Evolutionary conservation across 352 stramenopile genomes (phyloP), one percentile per base, ranked within the genome.

Genomic region (Pythium sukuiense): DNA sequence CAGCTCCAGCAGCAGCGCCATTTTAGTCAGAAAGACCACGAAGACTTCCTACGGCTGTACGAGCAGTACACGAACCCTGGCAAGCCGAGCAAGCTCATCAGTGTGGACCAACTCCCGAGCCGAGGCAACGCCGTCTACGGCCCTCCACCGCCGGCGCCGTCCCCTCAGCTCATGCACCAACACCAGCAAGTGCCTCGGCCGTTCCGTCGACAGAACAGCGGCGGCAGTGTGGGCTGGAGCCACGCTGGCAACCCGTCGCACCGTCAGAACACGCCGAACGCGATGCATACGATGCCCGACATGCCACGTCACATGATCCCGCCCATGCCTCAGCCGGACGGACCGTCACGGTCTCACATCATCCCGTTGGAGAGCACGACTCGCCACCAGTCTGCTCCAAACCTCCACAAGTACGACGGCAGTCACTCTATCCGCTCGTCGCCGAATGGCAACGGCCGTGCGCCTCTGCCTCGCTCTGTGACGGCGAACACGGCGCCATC

Each of bases 281-380:
- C 55, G 32, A 63, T 63, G 54, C 48, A 67, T 43, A 55, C 30
- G 20, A 61, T 61, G 52, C 52, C 53, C 26, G 54, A 68, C 16
- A 16, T 59, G 55, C 55, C 55, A 2, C 55, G 62, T 4, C 63
- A 71, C 58, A 71, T 66, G 64, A 65, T 71, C 50, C 64, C 57
- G 18, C 57, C 57, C 4, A 65, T 66, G 58, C 57, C 64, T 18
- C 57, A 66, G 50, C 57, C 57, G 9, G 58, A 66, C 53, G 46
- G n/a, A 7, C 41, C 55, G 8, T 29, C 63, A 16, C 63, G 63
- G 33, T 59, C 57, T 30, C 46, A 63, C 41, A 65, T 65, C 35
- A 65, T 57, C 29, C 56, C 63, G 2, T 49, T 65, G 7, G 11
- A 48, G 37, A 14, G 9, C 52, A 52, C 7, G 16, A 33, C 63